Percentiles rank a stretch among this genome's conserved stretches.
Conservation (phyloP, 768 basidiomycete species). For the Podaxis carcinomalis region DNA sequence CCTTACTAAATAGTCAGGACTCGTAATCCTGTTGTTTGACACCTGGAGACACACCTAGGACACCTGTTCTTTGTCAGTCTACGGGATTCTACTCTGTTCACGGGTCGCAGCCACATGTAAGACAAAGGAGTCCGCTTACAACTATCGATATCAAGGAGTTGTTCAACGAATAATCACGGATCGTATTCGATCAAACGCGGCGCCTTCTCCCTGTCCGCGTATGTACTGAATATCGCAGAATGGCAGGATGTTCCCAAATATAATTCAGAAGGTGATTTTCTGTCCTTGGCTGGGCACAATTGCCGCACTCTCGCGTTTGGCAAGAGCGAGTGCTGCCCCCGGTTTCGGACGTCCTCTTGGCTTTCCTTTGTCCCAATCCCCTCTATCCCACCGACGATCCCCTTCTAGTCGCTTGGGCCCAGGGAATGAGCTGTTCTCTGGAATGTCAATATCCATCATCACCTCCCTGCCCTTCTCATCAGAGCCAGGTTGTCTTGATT, state of each 20-base stretch:
- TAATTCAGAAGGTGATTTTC: constrained; percentile 60
- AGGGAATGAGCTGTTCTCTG: background rate
- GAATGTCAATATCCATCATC: background rate
- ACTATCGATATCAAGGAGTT: background rate
- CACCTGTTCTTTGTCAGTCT: background rate
- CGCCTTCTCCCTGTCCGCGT: background rate
- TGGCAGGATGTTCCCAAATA: background rate
- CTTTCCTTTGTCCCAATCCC: constrained; percentile 23
- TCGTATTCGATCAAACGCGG: background rate
- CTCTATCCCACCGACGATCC: constrained; percentile 4
- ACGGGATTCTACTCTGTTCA: background rate
- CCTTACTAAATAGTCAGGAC: too few relatives aligned
- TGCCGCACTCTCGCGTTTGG: constrained; percentile 70
- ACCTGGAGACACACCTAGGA: background rate
- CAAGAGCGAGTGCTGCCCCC: constrained; percentile 75
- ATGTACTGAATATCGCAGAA: background rate
- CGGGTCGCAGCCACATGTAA: background rate
- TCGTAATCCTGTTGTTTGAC: background rate
- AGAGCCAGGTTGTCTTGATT: background rate
- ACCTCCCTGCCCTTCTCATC: constrained; percentile 12
- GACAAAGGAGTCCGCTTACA: background rate
- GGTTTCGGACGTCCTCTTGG: constrained; percentile 57
- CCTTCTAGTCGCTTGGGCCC: background rate
- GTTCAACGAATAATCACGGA: background rate
- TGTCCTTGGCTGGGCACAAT: constrained; percentile 67